Evolutionary conservation across 2,329 filamentous ascomycete species (phyloP).

Genomic region (Geosmithia putterillii): DNA sequence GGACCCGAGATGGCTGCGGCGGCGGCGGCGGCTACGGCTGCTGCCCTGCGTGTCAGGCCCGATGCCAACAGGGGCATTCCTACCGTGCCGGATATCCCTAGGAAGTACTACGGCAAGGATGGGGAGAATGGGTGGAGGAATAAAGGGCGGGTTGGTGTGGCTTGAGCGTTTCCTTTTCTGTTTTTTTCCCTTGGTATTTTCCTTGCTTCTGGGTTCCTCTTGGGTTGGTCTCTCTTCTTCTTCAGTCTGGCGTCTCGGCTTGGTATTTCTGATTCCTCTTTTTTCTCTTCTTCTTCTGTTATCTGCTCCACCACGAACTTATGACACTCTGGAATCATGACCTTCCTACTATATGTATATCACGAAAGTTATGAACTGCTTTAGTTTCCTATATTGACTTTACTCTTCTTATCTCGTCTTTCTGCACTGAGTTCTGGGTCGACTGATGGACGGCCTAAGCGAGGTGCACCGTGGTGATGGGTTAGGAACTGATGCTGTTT

Average conservation of each 20-base stretch:
- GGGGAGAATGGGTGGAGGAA: conserved; percentile 20
- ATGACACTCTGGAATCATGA: neutral
- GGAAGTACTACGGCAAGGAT: conserved; percentile 23
- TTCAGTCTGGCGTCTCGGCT: no score
- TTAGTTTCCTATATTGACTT: neutral
- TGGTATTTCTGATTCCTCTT: no score
- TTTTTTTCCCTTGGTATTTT: neutral
- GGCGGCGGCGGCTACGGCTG: conserved; percentile 6
- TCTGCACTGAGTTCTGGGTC: no score
- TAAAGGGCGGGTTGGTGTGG: conserved; percentile 2
- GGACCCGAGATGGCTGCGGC: neutral
- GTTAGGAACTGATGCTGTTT: no score
- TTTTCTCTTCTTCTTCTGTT: no score
- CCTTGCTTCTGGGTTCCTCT: neutral
- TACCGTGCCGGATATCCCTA: conserved; percentile 28
- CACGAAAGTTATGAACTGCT: neutral
- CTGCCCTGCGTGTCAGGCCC: conserved; percentile 25
- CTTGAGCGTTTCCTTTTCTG: neutral
- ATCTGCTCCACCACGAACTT: neutral
- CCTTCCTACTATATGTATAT: neutral
- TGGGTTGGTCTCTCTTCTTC: neutral
- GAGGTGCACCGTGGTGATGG: no score
- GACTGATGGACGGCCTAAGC: no score
- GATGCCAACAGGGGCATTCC: conserved; percentile 35
- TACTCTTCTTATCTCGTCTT: no score